Conservation (phyloP, 2,329 filamentous ascomycete species). For the Myriosclerotinia duriaeana region DNA sequence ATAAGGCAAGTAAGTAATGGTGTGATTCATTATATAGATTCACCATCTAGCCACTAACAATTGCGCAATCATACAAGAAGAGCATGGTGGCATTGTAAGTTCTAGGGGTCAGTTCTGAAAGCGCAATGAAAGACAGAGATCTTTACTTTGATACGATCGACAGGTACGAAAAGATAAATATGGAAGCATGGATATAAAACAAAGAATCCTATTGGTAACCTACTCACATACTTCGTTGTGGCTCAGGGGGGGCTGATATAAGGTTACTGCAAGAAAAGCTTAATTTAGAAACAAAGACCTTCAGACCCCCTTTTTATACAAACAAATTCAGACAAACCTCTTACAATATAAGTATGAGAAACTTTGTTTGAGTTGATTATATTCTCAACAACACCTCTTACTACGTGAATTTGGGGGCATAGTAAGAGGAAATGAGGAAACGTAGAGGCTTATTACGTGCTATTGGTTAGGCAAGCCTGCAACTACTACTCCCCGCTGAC, state of each 20-base stretch:
- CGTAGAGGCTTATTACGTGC: not conserved
- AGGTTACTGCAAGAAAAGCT: conserved; percentile 13
- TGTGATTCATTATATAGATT: not conserved
- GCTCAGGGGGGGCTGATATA: conserved; percentile 12
- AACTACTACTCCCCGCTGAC: not conserved
- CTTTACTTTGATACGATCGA: not conserved
- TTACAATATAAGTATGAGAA: not conserved
- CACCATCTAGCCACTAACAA: not conserved
- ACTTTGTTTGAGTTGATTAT: not conserved
- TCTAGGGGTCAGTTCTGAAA: not conserved
- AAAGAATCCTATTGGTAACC: not conserved
- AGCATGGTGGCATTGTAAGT: not conserved
- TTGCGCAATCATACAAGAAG: not conserved
- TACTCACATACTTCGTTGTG: not conserved
- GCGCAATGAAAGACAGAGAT: not conserved
- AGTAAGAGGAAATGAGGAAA: not conserved
- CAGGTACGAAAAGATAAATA: not conserved
- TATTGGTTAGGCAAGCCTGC: conserved; percentile 2
- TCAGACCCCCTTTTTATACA: not conserved
- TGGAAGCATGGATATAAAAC: not conserved
- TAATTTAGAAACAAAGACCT: not conserved
- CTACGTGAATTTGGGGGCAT: not conserved
- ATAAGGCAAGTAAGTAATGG: not conserved
- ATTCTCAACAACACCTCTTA: not conserved
- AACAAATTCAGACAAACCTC: not conserved